phyloP scores from a whole-genome alignment of 805 yeast species.

The Cyberlindnera sargentensis region DNA sequence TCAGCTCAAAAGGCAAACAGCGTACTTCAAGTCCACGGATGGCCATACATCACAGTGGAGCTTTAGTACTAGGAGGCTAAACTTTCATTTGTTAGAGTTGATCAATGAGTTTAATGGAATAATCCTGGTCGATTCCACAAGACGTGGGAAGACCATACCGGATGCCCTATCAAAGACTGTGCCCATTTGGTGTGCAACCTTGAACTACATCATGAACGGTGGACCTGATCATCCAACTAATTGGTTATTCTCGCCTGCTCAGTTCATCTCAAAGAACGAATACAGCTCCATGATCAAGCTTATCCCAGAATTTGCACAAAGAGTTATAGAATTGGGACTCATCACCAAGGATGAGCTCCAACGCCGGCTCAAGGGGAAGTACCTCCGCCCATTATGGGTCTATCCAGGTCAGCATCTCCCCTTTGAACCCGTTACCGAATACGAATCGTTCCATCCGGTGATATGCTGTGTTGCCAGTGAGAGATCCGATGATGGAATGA shows the following conservation, averaged over 20 bases:
- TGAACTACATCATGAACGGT: constrained; percentile 43
- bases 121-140: constrained; percentile 73
- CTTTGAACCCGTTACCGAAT: constrained; percentile 24
- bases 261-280: constrained; percentile 53
- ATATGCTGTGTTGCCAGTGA: constrained; percentile 57
- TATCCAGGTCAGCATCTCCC: constrained; percentile 45
- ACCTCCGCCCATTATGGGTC: constrained; percentile 64
- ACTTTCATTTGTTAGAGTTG: constrained; percentile 58
- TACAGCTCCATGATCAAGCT: constrained; percentile 38
- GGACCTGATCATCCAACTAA: constrained; percentile 17
- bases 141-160: constrained; percentile 80
- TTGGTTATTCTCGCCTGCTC: constrained; percentile 42
- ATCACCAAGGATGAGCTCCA: constrained; percentile 29
- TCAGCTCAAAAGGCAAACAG: constrained; percentile 31
- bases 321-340: constrained; percentile 35
- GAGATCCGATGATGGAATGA: constrained; percentile 52
- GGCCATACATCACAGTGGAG: constrained; percentile 83
- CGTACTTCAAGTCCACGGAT: constrained; percentile 86
- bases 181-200: constrained; percentile 87
- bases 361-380: constrained; percentile 32
- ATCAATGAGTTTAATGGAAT: constrained; percentile 39
- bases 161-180: constrained; percentile 83
- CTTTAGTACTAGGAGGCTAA: constrained; percentile 66
- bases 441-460: constrained; percentile 33
- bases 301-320: constrained; percentile 42